phyloP scores from a whole-genome alignment of 148 eudicot species.

The Amaranthus hypochondriacus region DNA sequence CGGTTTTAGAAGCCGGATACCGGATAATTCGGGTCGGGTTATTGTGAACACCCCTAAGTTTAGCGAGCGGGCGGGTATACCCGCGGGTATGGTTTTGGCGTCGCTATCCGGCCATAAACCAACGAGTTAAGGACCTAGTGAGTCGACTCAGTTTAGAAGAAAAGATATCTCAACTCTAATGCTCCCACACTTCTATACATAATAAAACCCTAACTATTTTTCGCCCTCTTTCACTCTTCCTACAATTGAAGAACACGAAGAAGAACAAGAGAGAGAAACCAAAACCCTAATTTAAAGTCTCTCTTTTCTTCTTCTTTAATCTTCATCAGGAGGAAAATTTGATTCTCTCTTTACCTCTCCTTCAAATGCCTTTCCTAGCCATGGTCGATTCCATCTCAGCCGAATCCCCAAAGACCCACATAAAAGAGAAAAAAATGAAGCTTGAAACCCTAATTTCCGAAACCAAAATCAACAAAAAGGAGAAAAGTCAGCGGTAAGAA shows the following conservation, averaged over 20 bases:
- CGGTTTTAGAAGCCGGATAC: no score
- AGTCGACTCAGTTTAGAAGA: slow-evolving; percentile 37
- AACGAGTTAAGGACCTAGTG: slow-evolving; percentile 40
- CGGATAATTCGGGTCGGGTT: no score
- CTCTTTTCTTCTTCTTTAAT: slow-evolving; percentile 5
- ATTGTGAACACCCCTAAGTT: no score
- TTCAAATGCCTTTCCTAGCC: slow-evolving; percentile 42
- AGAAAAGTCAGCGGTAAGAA: slow-evolving; percentile 14
- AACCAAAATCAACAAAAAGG: slow-evolving; percentile 29
- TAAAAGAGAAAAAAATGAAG: slow-evolving; percentile 32
- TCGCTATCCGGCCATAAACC: slow-evolving; percentile 2
- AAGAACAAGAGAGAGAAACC: not conserved
- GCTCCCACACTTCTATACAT: slow-evolving; percentile 7
- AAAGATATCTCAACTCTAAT: slow-evolving; percentile 39
- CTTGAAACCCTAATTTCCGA: slow-evolving; percentile 19
- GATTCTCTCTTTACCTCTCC: slow-evolving; percentile 9
- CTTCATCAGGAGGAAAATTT: slow-evolving; percentile 20
- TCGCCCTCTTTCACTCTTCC: slow-evolving; percentile 19
- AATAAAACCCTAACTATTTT: slow-evolving; percentile 15
- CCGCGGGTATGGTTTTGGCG: no score
- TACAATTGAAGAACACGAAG: not conserved
- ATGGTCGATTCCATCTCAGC: slow-evolving; percentile 26
- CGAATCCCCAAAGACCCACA: slow-evolving; percentile 19
- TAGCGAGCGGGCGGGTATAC: no score
- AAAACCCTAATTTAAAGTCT: not conserved